Evolutionary conservation across 208 protist species (phyloP).

Genomic region (Wallacemonas collosoma): DNA sequence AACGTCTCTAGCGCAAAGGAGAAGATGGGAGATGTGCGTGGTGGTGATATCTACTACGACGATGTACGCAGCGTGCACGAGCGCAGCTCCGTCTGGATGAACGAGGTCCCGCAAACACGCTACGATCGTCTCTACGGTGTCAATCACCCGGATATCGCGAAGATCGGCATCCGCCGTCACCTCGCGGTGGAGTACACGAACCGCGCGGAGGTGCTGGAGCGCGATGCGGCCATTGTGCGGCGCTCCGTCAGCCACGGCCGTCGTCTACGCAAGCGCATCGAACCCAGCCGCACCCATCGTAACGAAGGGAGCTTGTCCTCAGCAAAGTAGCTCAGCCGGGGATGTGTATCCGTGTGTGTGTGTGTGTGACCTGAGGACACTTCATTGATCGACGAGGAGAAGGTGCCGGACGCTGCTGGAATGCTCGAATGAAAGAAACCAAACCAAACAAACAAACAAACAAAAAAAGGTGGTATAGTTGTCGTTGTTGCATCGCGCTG

Average conservation of each 20-base stretch:
- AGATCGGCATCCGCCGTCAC: constrained; percentile 88
- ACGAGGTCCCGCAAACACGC: constrained; percentile 86
- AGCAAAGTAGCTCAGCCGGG: constrained; percentile 8
- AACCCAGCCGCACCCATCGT: constrained; percentile 74
- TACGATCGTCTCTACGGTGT: constrained; percentile 90
- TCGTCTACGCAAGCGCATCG: constrained; percentile 76
- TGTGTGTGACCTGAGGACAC: constrained; percentile 1
- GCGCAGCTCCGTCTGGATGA: constrained; percentile 84
- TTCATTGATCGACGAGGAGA: no score
- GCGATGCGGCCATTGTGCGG: constrained; percentile 76
- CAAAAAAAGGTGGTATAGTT: no score
- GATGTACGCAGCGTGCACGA: constrained; percentile 66
- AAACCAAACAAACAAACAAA: background rate
- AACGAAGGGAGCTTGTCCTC: constrained; percentile 50
- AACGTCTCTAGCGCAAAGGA: constrained; percentile 52
- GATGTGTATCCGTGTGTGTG: constrained; percentile 13
- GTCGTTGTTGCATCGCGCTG: no score
- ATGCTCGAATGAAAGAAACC: no score
- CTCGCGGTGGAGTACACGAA: constrained; percentile 85
- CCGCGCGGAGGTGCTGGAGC: constrained; percentile 70
- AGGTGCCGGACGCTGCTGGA: no score
- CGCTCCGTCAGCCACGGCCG: constrained; percentile 66
- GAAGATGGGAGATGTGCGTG: constrained; percentile 75
- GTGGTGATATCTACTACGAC: constrained; percentile 86
- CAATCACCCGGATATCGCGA: constrained; percentile 78